phyloP scores from a whole-genome alignment of 768 basidiomycete species.

The Boletus edulis region DNA sequence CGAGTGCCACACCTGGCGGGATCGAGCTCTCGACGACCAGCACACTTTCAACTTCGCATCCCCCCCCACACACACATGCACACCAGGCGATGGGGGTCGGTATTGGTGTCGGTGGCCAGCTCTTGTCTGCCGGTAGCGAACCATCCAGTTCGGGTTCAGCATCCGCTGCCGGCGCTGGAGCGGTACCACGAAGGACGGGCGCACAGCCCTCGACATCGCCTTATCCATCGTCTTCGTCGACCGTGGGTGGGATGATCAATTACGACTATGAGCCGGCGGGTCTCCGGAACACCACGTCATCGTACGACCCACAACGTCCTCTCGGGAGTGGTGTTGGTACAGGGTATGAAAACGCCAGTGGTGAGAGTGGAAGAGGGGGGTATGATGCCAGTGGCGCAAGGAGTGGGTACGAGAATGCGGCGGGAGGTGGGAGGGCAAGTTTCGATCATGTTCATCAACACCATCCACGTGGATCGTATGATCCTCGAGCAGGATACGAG shows the following conservation, averaged over 20 bases:
- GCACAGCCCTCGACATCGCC: conserved; percentile 17
- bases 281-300: conserved; percentile 13
- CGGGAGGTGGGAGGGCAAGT: conserved; percentile 10
- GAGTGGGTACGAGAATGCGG: conserved; percentile 21
- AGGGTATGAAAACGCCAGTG: conserved; percentile 16
- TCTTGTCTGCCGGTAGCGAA: conserved; percentile 15
- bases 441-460: conserved; percentile 30
- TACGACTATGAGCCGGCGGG: conserved; percentile 20
- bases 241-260: conserved; percentile 10
- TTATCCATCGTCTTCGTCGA: conserved; percentile 18
- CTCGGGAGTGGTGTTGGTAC: conserved; percentile 5
- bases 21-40: conserved; percentile 25
- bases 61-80: conserved; percentile 6
- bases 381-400: conserved; percentile 20
- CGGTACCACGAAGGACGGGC: conserved; percentile 10
- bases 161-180: background rate
- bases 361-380: conserved; percentile 15
- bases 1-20: conserved; percentile 32
- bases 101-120: conserved; percentile 16
- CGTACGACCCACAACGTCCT: conserved; percentile 23
- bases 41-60: conserved; percentile 9
- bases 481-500: conserved; percentile 24
- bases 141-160: conserved; percentile 12
- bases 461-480: conserved; percentile 26
- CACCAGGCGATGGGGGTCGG: conserved; percentile 12